phyloP scores from a whole-genome alignment of 2,329 filamentous ascomycete genomes.

The Pseudogymnoascus sp. region DNA sequence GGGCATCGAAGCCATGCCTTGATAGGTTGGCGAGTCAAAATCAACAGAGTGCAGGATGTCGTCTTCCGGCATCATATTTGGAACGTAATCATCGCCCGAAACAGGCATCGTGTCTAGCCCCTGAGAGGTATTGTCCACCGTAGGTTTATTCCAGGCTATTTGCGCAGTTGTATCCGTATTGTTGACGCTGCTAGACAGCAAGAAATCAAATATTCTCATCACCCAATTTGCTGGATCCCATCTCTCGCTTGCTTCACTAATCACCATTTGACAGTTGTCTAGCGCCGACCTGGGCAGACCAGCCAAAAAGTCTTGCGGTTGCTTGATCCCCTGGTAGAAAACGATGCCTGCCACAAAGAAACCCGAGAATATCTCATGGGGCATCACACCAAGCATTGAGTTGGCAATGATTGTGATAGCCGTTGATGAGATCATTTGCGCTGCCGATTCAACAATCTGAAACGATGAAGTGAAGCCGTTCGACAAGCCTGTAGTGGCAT shows the following conservation, averaged over 20 bases:
- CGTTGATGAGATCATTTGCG: constrained; percentile 15
- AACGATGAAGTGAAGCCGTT: constrained; percentile 7
- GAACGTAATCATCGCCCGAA: constrained; percentile 11
- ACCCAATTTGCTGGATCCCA: constrained; percentile 16
- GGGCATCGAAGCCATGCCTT: constrained; percentile 12
- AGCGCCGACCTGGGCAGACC: constrained; percentile 9
- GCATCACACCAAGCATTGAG: constrained; percentile 14
- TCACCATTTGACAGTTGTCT: constrained; percentile 15
- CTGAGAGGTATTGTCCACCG: no score
- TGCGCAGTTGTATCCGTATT: background rate
- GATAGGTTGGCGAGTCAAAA: constrained; percentile 14
- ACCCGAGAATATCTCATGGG: constrained; percentile 9
- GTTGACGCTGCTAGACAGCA: constrained; percentile 14
- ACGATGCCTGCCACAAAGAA: constrained; percentile 15
- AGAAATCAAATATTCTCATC: constrained; percentile 16
- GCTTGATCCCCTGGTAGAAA: constrained; percentile 13
- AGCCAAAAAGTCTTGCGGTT: constrained; percentile 5
- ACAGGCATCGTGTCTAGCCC: background rate
- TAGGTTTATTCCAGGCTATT: no score
- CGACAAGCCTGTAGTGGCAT: background rate
- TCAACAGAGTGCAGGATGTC: constrained; percentile 13
- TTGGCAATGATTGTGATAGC: constrained; percentile 15
- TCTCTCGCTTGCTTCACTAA: constrained; percentile 14
- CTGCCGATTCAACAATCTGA: constrained; percentile 14
- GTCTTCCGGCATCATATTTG: constrained; percentile 11